Base-by-base conservation (phyloP, 129 eudicot species). In the Flaveria bidentis region DNA sequence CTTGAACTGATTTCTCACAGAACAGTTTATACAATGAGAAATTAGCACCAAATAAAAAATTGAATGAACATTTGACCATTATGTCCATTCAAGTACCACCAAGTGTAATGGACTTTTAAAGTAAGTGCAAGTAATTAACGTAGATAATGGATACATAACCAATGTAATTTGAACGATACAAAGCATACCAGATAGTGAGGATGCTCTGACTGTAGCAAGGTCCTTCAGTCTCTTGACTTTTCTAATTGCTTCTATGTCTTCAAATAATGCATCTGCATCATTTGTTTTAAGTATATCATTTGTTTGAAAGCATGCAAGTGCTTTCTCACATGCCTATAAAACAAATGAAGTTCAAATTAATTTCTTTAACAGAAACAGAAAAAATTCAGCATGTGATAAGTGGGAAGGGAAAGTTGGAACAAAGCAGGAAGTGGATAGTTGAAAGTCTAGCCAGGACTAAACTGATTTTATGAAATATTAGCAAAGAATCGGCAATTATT, bases 301-400 rank as follows among this genome's bases (percentile, higher is more conserved):
- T 50, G 67, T 56, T 52, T 76, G 72, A 67, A 82, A 47, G 81
- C 83, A 79, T 73, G 84, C 76, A 65, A 88, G 84, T 76, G 91
- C 97, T 84, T 84, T 86, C 80, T 91, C 91, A 77, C 88, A 88
- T 76, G 97, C 93, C 97, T 90, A 36, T 36, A 39, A 2, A 41
- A 39, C 11, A 41, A 66, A 39, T 26, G 77, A 71, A 39, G 15
- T 9, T 28, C 42, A 65, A 11, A 44, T 46, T 2, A 14, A 33
- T 50, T 20, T 66, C 49, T 47, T 52, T 14, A 60, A 18, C 12
- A 68, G 47, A 56, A 56, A 13, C 28, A 53, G n/a, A 67, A 68
- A 81, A 74, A 69, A 39, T 63, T 52, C 9, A 20, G 42, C 25
- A 13, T 9, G 3, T 23, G n/a, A 23, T 5, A 66, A 66, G 79